Evolutionary conservation across 176 grass and related monocot genomes (phyloP).

Genomic region (Carex scoparia): DNA sequence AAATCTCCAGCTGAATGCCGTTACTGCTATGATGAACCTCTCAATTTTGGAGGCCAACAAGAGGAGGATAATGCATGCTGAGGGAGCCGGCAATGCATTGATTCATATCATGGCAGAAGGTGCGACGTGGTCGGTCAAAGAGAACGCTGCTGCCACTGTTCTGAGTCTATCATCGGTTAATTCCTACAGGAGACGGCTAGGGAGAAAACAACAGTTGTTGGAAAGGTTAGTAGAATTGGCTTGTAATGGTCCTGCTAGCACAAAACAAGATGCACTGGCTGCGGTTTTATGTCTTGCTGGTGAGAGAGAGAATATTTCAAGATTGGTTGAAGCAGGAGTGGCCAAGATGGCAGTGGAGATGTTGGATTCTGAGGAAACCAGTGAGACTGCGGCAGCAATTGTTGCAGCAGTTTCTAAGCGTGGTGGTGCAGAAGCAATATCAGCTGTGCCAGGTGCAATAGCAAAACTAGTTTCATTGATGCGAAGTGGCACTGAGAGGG

Average conservation of each 20-base stretch:
- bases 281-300: conserved; percentile 68
- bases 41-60: conserved; percentile 91
- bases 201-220: conserved; percentile 43
- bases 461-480: conserved; percentile 48
- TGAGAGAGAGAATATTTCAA: conserved; percentile 72
- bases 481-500: conserved; percentile 65
- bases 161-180: conserved; percentile 70
- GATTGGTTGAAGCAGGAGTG: conserved; percentile 60
- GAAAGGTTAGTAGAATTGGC: conserved; percentile 41
- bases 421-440: conserved; percentile 78
- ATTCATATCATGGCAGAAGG: conserved; percentile 49
- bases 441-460: conserved; percentile 32
- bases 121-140: conserved; percentile 72
- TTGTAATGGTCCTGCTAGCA: conserved; percentile 43
- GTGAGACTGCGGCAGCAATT: conserved; percentile 54
- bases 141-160: conserved; percentile 68
- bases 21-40: conserved; percentile 86
- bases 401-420: conserved; percentile 67
- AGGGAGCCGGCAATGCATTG: conserved; percentile 60
- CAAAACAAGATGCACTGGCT: conserved; percentile 71
- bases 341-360: conserved; percentile 43
- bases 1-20: conserved; percentile 72
- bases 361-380: conserved; percentile 42
- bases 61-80: conserved; percentile 89
- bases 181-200: conserved; percentile 64